Conservation (phyloP, 2,329 filamentous ascomycete species). For the Pseudocercospora vitis region DNA sequence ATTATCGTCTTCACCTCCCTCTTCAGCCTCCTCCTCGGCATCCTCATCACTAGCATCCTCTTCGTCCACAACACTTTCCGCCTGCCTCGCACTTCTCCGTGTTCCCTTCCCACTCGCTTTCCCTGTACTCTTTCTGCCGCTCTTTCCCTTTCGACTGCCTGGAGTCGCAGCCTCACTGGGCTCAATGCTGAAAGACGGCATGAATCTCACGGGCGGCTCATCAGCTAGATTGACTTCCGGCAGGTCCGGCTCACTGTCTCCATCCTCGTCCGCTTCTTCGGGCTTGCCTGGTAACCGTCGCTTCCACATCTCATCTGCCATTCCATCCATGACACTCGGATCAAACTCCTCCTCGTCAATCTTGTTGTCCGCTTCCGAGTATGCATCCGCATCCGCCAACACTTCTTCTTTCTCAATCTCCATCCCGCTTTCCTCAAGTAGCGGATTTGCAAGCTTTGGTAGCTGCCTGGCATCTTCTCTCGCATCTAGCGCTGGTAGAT, state of each 20-base stretch:
- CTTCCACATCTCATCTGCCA: constrained; percentile 47
- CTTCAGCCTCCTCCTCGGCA: constrained; percentile 28
- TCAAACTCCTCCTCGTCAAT: constrained; percentile 44
- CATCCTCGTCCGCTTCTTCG: constrained; percentile 17
- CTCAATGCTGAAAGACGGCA: constrained; percentile 36
- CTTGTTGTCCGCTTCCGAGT: constrained; percentile 38
- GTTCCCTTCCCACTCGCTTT: constrained; percentile 21
- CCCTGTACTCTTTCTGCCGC: constrained; percentile 17
- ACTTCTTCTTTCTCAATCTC: constrained; percentile 43
- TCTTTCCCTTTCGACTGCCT: constrained; percentile 19
- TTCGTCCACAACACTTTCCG: constrained; percentile 31
- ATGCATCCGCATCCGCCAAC: constrained; percentile 42
- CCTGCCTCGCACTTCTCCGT: constrained; percentile 32
- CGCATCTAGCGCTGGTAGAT: constrained; percentile 82
- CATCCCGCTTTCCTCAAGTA: constrained; percentile 37
- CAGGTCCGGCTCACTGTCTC: constrained; percentile 32
- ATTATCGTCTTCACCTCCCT: constrained; percentile 28
- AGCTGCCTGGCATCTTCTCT: constrained; percentile 66
- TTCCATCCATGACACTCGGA: constrained; percentile 42
- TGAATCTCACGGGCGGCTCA: constrained; percentile 36
- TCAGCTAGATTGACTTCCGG: constrained; percentile 36
- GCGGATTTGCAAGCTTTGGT: constrained; percentile 38
- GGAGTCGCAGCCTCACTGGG: constrained; percentile 29
- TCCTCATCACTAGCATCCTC: constrained; percentile 27
- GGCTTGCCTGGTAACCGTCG: constrained; percentile 32